Percentiles rank a stretch among this genome's conserved stretches.
phyloP scores from a whole-genome alignment of 2,329 filamentous ascomycete species.

The Fonsecaea nubica region DNA sequence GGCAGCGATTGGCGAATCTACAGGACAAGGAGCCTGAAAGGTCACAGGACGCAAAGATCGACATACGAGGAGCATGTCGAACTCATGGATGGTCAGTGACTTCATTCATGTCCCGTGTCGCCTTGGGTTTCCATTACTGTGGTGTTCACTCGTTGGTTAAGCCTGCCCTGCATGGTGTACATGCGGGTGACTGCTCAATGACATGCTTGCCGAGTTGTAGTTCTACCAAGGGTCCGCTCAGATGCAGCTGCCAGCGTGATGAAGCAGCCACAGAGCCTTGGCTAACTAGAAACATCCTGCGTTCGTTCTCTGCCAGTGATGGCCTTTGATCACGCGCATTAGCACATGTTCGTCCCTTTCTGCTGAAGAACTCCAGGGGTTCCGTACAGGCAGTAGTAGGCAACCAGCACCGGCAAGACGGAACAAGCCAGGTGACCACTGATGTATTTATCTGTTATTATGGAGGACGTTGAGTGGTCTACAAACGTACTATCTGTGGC shows the following conservation, averaged over 20 bases:
- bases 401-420: slow-evolving; percentile 4
- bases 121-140: background rate
- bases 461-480: background rate
- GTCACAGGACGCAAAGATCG: background rate
- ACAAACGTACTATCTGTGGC: background rate
- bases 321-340: background rate
- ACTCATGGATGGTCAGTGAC: background rate
- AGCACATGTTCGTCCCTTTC: background rate
- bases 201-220: background rate
- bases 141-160: background rate
- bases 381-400: background rate
- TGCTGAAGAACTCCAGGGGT: background rate
- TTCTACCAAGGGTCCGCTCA: background rate
- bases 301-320: background rate
- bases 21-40: background rate
- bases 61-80: background rate
- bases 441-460: background rate
- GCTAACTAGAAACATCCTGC: background rate
- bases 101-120: background rate
- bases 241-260: background rate
- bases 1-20: background rate
- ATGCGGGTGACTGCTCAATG: background rate
- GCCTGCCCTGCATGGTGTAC: background rate
- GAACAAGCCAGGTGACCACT: background rate
- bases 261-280: background rate